Base-by-base conservation (phyloP, 257 asterid species). In the Ilex asprella region DNA sequence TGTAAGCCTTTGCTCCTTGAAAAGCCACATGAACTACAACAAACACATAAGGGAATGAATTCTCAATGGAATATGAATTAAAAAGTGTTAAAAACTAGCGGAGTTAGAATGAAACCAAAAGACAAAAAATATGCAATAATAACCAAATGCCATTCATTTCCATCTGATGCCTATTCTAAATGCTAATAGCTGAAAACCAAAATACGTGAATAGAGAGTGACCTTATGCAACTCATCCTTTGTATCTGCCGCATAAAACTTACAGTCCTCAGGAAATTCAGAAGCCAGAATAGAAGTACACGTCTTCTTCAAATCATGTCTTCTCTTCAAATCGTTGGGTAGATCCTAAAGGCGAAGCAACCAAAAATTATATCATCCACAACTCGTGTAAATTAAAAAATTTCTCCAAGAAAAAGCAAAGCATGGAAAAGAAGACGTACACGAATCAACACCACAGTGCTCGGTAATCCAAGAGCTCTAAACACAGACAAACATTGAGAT, bases 251-350 rank as follows among this genome's bases (percentile, higher is more conserved):
- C 79, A 77, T 81, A 84, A 77, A 89, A 85, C 72, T 89, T 87
- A 52, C 97, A 89, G 73, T 87, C 95, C 75, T 87, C 94, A 1
- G 96, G 99, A 82, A 93, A 87, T 73, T 87, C 96, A 61, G 99
- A 78, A 78, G 89, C 75, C 64, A 92, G 84, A 63, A 69, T 64
- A 61, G 95, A 77, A 31, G 67, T 71, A 75, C 88, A 86, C 47
- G 71, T 67, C 81, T 86, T 92, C 79, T 84, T 92, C 60, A 82
- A 39, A 70, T 83, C 97, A 65, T 88, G 63, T 62, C 76, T 86
- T 64, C 75, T 75, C 79, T 89, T 92, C 75, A 73, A 31, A 62
- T 81, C 95, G 61, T 79, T 73, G 29, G 94, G 94, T 10, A 82
- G 81, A 76, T 87, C 95, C 99, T 93, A 77, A 29, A 79, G 50